Base-by-base conservation (phyloP, 805 yeast species). In the Sungouiella thailandica region DNA sequence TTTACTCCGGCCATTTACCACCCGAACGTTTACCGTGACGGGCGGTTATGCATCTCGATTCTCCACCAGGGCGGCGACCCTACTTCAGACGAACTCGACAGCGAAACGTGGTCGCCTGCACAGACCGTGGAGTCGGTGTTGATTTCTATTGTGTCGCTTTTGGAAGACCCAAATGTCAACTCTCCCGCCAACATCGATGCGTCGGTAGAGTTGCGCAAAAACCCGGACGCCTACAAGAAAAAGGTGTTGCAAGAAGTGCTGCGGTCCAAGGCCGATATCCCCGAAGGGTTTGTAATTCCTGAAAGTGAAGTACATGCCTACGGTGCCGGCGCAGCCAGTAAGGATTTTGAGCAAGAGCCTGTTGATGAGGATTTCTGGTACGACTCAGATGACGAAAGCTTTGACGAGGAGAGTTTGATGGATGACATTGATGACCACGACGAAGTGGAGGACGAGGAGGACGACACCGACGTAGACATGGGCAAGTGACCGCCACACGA, bases 181-280 rank as follows among this genome's bases (percentile, higher is more conserved):
- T 85, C 96, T 1, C 97, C 97, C 5, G 97, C 97, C 5, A 90
- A 90, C 58, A 89, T 90, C 32, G 97, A 90, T 58, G 97, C 97
- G 12, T 84, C 95, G 13, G 87, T 88, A 28, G 85, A 83, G 49
- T 88, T 86, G 75, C 73, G 95, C 51, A 86, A 84, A 51, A 76
- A 83, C 58, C 80, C 81, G 18, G 86, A 80, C 17, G 79, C 75
- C 29, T 90, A 87, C 63, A 76, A 76, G 56, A 78, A 73, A 50
- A 76, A 77, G 53, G 95, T 88, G 4, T 70, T 75, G 41, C 76
- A 80, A 50, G 95, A 87, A 50, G 96, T 88, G 19, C 87, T 81
- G 54, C 70, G 83, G 49, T 83, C 95, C 25, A 83, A 83, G 53
- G 74, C 75, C 37, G 93, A 87, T 58, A 87, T 89, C 30, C 97